These are phyloP conservation scores for Tephrocybe sp. DNA, from an alignment of 768 basidiomycete species.

Conservation along the genomic window DNA sequence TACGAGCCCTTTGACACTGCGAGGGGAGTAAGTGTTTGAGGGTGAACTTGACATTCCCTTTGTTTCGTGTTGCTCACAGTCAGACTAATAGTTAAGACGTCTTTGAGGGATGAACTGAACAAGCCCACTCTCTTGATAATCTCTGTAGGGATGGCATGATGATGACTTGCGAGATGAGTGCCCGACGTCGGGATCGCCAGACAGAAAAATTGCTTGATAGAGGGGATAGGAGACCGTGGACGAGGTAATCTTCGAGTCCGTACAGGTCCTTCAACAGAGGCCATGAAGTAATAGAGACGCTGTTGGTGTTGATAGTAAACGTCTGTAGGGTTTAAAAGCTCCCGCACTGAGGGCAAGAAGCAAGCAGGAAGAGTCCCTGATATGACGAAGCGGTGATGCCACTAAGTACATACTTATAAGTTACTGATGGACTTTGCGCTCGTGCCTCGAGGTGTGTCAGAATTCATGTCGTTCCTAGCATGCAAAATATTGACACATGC, in stretches of 20 bases:
- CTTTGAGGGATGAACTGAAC: constrained; percentile 21
- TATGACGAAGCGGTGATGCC: no score
- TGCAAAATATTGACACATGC: no score
- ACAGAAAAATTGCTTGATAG: constrained; percentile 20
- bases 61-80: constrained; percentile 20
- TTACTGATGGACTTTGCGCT: no score
- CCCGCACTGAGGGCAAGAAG: no score
- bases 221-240: constrained; percentile 19
- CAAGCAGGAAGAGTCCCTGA: neutral
- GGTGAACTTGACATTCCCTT: neutral
- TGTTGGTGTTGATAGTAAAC: neutral
- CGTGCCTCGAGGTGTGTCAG: constrained; percentile 15
- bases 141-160: constrained; percentile 16
- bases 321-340: constrained; percentile 10
- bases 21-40: neutral
- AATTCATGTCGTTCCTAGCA: no score
- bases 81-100: constrained; percentile 28
- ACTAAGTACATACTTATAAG: no score
- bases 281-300: constrained; percentile 2
- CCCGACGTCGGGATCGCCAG: no score
- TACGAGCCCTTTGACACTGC: constrained; percentile 29
- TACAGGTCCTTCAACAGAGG: constrained; percentile 9
- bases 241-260: constrained; percentile 10
- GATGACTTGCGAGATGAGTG: constrained; percentile 7
- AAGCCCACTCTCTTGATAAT: constrained; percentile 26